Evolutionary conservation across 192 early-diverging fungal species (phyloP).

Genomic region (Geosiphon pyriformis): DNA sequence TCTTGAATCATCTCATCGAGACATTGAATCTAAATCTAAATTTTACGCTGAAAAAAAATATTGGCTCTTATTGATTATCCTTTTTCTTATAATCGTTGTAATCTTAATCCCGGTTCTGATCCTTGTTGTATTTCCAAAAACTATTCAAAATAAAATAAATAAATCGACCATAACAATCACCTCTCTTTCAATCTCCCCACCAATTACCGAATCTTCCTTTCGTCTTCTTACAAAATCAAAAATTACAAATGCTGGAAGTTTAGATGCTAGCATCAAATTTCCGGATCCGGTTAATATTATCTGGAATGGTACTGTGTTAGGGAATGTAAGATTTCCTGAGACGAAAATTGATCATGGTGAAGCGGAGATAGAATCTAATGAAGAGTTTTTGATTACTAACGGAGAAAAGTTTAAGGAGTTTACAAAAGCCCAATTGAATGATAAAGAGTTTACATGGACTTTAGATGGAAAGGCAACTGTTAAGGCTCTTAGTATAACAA

Average conservation of each 20-base stretch:
- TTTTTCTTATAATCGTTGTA: too few relatives aligned
- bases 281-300: slow-evolving; percentile 38
- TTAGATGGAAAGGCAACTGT: background rate
- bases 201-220: slow-evolving; percentile 31
- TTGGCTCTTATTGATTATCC: too few relatives aligned
- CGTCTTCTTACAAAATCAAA: slow-evolving; percentile 37
- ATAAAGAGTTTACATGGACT: background rate
- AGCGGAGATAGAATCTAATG: background rate
- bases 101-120: background rate
- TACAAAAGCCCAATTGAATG: background rate
- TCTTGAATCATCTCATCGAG: too few relatives aligned
- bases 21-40: too few relatives aligned
- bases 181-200: slow-evolving; percentile 34
- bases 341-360: slow-evolving; percentile 32
- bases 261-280: slow-evolving; percentile 46
- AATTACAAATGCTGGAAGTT: slow-evolving; percentile 44
- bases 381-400: background rate
- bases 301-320: slow-evolving; percentile 33
- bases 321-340: slow-evolving; percentile 29
- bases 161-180: slow-evolving; percentile 35
- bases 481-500: background rate
- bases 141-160: slow-evolving; percentile 45
- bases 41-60: too few relatives aligned
- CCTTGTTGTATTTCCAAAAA: slow-evolving; percentile 44
- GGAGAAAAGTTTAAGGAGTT: background rate